Base-by-base conservation (phyloP, 768 basidiomycete species). In the Suillus placidus region DNA sequence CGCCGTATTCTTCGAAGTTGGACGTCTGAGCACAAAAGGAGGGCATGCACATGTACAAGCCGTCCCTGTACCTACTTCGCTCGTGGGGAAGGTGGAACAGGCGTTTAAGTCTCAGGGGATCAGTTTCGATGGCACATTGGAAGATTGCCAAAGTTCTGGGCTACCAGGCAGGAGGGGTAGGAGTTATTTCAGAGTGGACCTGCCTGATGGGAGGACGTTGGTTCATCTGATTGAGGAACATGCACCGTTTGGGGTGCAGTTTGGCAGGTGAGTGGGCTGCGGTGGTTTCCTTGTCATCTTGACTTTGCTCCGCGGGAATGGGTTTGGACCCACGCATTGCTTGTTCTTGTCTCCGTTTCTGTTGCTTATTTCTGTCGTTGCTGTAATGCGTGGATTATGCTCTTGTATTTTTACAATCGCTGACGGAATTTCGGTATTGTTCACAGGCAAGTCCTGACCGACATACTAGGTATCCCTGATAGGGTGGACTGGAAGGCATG, bases 41-140 rank as follows among this genome's bases (percentile, higher is more conserved):
- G 97, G 95, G 0, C 97, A 99, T 72, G 95, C 95, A 16, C 97
- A 99, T 77, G 82, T 97, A 9, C 97, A 99, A 74, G 88, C 85
- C 42, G 85, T 94, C 1, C 93, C 95, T 32, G 76, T 96, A 7
- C 94, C 95, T 0, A 67, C 77, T n/a, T 81, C 81, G 49, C 75
- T 93, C 45, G 79, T 87, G 68, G 81, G 85, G 57, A 81, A 85
- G 65, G 85, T 97, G 13, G 91, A 91, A 74, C 79, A 84, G 13
- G 83, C 87, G 13, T 98, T 99, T 76, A 81, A 82, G 51, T 74
- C 81, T 34, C 75, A 82, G 47, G 91, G 91, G 4, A 84, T 95
- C 56, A 87, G 88, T 65, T 95, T 95, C 76, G 89, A 89, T 40
- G 83, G 81, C 26, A 89, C 91, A 23, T 74, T 93, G 71, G 78